A percentile compares a stretch with the other conserved stretches of the same genome.
These are phyloP conservation scores for Aspergillus ustus DNA, from an alignment of 2,329 filamentous ascomycete species.

Conservation along the genomic window DNA sequence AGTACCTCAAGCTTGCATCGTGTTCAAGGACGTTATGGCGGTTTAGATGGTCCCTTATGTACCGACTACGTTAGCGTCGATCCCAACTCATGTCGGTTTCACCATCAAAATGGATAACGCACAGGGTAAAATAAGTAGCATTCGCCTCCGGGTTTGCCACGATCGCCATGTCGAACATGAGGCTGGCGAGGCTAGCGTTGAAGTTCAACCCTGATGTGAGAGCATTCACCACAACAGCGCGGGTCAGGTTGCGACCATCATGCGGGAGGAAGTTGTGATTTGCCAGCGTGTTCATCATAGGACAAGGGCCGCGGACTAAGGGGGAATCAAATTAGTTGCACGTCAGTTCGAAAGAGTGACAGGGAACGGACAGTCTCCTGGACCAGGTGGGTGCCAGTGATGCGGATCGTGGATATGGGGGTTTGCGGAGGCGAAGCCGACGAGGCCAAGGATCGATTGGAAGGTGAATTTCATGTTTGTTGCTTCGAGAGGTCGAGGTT, in stretches of 20 bases:
- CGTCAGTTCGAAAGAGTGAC: not conserved
- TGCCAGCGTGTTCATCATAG: slow-evolving; percentile 58
- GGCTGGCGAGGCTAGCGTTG: slow-evolving; percentile 22
- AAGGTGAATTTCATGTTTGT: not conserved
- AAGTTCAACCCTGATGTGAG: slow-evolving; percentile 20
- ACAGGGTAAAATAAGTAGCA: slow-evolving; percentile 28
- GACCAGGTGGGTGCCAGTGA: not conserved
- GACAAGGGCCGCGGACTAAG: slow-evolving; percentile 47
- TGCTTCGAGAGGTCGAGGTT: not conserved
- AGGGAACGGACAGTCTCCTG: slow-evolving; percentile 1
- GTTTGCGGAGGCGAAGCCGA: slow-evolving; percentile 1
- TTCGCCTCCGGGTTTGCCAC: slow-evolving; percentile 26
- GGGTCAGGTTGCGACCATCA: slow-evolving; percentile 49
- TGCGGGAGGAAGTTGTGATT: slow-evolving; percentile 57
- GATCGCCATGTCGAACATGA: slow-evolving; percentile 28
- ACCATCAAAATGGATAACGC: not conserved
- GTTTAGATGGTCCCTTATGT: slow-evolving; percentile 27
- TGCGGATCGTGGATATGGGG: not conserved
- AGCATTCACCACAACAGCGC: slow-evolving; percentile 10
- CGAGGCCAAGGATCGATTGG: not conserved
- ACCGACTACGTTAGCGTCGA: not conserved
- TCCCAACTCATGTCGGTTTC: not conserved
- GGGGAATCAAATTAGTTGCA: not conserved
- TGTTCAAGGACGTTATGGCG: slow-evolving; percentile 28
- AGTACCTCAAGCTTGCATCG: slow-evolving; percentile 31